Conservation (phyloP, 441 rosid species). For the Euphorbia celastroides region DNA sequence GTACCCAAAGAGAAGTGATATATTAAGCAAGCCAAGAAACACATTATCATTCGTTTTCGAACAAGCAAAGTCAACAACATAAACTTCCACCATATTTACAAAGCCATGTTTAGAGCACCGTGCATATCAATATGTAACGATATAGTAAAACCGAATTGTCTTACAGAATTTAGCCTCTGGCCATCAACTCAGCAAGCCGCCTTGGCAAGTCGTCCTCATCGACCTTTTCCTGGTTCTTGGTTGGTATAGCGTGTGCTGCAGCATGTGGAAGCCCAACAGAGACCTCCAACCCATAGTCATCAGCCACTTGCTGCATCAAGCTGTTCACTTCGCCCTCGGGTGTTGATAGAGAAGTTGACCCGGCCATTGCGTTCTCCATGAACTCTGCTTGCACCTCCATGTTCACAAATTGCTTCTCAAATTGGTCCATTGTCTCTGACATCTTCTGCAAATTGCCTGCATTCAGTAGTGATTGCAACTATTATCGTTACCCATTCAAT, state of each 20-base stretch:
- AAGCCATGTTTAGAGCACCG: slow-evolving; percentile 16
- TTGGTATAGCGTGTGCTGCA: slow-evolving; percentile 74
- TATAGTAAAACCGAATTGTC: slow-evolving; percentile 9
- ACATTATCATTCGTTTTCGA: slow-evolving; percentile 18
- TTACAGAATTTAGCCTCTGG: slow-evolving; percentile 51
- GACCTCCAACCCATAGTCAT: slow-evolving; percentile 82
- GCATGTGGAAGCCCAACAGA: slow-evolving; percentile 91
- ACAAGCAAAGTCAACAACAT: slow-evolving; percentile 17
- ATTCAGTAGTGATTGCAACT: neutral
- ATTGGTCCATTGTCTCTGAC: slow-evolving; percentile 89
- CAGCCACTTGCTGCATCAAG: slow-evolving; percentile 95
- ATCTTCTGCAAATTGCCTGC: slow-evolving; percentile 88
- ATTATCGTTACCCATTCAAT: neutral
- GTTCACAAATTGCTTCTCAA: slow-evolving; percentile 94
- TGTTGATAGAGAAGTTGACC: slow-evolving; percentile 82
- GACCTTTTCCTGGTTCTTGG: slow-evolving; percentile 64
- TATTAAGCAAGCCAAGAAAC: neutral
- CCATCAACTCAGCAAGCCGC: slow-evolving; percentile 87
- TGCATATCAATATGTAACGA: slow-evolving; percentile 4
- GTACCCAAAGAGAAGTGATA: neutral
- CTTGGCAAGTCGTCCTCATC: slow-evolving; percentile 87
- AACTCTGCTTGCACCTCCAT: slow-evolving; percentile 97
- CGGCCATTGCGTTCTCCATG: slow-evolving; percentile 97
- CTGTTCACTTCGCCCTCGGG: slow-evolving; percentile 93
- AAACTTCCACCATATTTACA: slow-evolving; percentile 31